phyloP scores from a whole-genome alignment of 176 grass and related monocot species.

The Avena sativa region DNA sequence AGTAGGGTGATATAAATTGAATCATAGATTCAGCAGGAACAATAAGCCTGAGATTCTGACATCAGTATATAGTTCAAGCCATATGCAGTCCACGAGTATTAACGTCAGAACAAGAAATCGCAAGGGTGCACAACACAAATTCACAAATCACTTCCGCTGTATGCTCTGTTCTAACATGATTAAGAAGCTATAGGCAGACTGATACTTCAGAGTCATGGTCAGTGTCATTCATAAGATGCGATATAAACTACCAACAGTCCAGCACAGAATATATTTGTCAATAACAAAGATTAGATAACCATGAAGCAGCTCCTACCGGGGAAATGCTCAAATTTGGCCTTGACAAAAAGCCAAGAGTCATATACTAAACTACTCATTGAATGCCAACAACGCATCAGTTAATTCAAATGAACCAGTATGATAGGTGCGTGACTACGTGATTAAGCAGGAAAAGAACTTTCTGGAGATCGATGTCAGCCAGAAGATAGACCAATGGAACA shows the following conservation, averaged over 20 bases:
- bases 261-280: neutral
- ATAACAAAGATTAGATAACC: neutral
- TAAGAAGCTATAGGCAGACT: no score
- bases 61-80: no score
- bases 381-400: neutral
- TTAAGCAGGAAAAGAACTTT: neutral
- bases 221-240: neutral
- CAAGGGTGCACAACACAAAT: no score
- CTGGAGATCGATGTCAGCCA: neutral
- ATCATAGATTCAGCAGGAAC: no score
- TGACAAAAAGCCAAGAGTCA: neutral
- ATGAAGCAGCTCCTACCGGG: conserved; percentile 6
- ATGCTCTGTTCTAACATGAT: no score
- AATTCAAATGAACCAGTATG: neutral
- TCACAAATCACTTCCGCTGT: no score
- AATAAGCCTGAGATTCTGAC: no score
- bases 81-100: no score
- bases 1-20: no score
- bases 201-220: neutral
- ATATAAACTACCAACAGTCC: neutral
- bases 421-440: neutral
- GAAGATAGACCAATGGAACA: neutral
- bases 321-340: neutral
- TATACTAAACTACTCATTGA: neutral
- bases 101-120: no score